Evolutionary conservation across 176 grass and related monocot genomes (phyloP), one percentile per base, ranked within the genome.

Genomic region (Elaeis guineensis): DNA sequence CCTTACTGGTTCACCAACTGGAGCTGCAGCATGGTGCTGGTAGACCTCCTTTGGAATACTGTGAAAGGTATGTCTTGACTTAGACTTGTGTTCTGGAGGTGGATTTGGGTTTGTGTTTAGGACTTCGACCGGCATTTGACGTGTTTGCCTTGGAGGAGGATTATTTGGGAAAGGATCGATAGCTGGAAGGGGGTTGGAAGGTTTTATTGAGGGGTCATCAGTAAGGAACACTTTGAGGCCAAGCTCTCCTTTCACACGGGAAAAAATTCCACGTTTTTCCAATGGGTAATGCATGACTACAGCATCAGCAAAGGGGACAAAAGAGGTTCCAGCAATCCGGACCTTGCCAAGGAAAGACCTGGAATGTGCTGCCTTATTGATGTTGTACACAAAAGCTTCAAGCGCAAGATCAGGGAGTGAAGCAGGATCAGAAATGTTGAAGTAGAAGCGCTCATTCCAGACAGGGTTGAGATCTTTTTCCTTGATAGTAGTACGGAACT

Each of bases 231-330:
- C 88, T 61, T 92, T 98, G 14, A 98, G 84, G 19, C 93, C 84
- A 32, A 92, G 55, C 32, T 92, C 88, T 22, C 93, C 88, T 26
- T 86, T 98, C 6, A 98, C 82, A n/a, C 74, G 93, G 0, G 93
- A 98, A 71, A 98, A 98, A 35, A 98, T 78, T 16, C 88, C 93
- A 5, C 88, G 84, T 80, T 98, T 98, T 70, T 98, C 93, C 62
- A 98, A 51, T 18, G 88, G 93, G 54, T 88, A 92, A 52, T 92
- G 84, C 84, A 92, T 89, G 54, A 92, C 68, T 22, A 89, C 85
- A 0, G 93, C 63, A 55, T 98, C 93, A 18, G 81, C 69, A 54
- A 76, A 80, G 53, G 84, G 84, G 49, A 98, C 93, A 6, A 98
- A 98, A 5, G 87, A 89, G 56, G 93, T 98, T 62, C 93, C 93